These are phyloP conservation scores for Fusarium sp. DNA, from an alignment of 2,329 filamentous ascomycete genomes.

Conservation along the genomic window DNA sequence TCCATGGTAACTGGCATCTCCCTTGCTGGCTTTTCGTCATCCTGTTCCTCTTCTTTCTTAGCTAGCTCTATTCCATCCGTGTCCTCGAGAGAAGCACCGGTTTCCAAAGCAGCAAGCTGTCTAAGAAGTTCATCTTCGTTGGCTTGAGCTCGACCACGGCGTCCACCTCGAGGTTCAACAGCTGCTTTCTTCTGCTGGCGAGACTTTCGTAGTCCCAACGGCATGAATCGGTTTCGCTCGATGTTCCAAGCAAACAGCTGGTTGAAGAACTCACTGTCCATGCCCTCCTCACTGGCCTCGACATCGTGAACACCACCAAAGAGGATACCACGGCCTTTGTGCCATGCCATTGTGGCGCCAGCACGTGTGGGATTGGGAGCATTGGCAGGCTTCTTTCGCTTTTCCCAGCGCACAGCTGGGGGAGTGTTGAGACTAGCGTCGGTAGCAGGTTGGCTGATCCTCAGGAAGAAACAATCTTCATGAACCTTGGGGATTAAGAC, in stretches of 20 bases:
- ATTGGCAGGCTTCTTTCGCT: constrained; percentile 91
- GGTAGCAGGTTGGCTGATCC: constrained; percentile 76
- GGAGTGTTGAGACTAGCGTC: constrained; percentile 74
- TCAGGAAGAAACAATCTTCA: constrained; percentile 93
- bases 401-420: constrained; percentile 88
- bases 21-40: constrained; percentile 68
- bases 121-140: constrained; percentile 91
- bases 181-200: constrained; percentile 71
- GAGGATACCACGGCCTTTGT: constrained; percentile 90
- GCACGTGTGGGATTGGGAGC: constrained; percentile 84
- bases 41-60: constrained; percentile 63
- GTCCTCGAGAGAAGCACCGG: constrained; percentile 72
- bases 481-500: constrained; percentile 89
- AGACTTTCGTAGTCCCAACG: constrained; percentile 79
- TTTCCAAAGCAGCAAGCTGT: constrained; percentile 87
- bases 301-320: constrained; percentile 97
- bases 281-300: constrained; percentile 90
- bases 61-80: constrained; percentile 61
- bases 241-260: constrained; percentile 92
- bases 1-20: constrained; percentile 78
- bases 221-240: constrained; percentile 95
- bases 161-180: constrained; percentile 63
- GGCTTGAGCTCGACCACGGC: constrained; percentile 82
- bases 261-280: constrained; percentile 98
- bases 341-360: constrained; percentile 92